Evolutionary conservation across 805 yeast genomes (phyloP), one percentile per base, ranked within the genome.

Genomic region (Jamesozyma spencerorum): DNA sequence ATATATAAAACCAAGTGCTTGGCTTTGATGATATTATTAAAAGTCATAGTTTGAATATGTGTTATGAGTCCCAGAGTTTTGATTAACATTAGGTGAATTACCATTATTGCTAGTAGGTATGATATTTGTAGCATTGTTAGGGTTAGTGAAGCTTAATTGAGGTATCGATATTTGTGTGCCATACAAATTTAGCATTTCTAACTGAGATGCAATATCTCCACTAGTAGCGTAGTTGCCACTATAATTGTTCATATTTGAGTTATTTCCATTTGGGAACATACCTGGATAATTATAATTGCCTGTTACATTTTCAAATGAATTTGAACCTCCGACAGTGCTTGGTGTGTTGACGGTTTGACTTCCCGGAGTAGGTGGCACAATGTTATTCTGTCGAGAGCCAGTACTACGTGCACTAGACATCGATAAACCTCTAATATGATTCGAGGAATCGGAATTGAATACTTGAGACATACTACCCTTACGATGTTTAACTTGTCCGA

Each of bases 231-330:
- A 13, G 18, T 45, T 46, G 17, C 33, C 39, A 17, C 40, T 34
- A 15, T 11, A 37, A 7, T 28, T 33, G 13, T 39, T 28, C 30
- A 27, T 29, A 7, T 31, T 24, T 3, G 36, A 36, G 13, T 30
- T 37, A 20, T 32, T 38, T 8, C 46, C 49, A 15, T 38, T 48
- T 0, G 64, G 62, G 31, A 56, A 60, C 39, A 48, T 46, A 1
- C 62, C 63, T n/a, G 64, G 62, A 38, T 58, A 60, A 30, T 51
- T 55, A 38, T 47, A 50, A 42, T 50, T 54, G 13, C 29, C 38
- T 11, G n/a, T 13, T 2, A 36, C 7, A 18, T 33, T 37, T 4
- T 19, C 29, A 19, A n/a, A n/a, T 8, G 2, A 5, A 2, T 13
- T n/a, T 6, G 12, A 17, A 26, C 32, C 26, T 5, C 22, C 11